Evolutionary conservation across 108 stramenopile genomes (phyloP).

Genomic region (Cyclotella atomus): DNA sequence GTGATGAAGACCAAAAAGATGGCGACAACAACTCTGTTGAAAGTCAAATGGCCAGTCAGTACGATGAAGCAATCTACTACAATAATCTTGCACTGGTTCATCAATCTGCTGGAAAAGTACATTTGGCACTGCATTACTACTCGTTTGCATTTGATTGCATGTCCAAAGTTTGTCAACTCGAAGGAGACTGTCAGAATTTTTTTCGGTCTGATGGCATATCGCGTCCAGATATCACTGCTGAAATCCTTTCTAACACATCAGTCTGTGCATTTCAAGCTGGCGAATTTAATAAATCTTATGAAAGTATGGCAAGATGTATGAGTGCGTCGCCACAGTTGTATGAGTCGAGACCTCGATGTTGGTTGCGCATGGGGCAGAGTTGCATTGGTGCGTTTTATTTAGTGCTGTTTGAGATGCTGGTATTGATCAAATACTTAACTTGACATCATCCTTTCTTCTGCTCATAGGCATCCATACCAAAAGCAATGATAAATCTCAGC

Average conservation of each 20-base stretch:
- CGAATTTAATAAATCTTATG: slow-evolving; percentile 66
- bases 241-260: slow-evolving; percentile 71
- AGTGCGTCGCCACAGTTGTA: slow-evolving; percentile 40
- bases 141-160: slow-evolving; percentile 56
- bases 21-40: slow-evolving; percentile 10
- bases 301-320: slow-evolving; percentile 70
- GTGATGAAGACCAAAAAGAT: neutral
- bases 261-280: slow-evolving; percentile 68
- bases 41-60: slow-evolving; percentile 19
- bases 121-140: slow-evolving; percentile 76
- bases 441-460: no score
- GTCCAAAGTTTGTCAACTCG: slow-evolving; percentile 6
- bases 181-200: neutral
- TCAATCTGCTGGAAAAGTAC: slow-evolving; percentile 65
- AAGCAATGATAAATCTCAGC: no score
- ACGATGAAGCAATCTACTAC: slow-evolving; percentile 71
- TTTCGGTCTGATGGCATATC: slow-evolving; percentile 73
- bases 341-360: slow-evolving; percentile 51
- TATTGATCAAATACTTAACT: no score
- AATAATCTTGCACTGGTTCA: slow-evolving; percentile 83
- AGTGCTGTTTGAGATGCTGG: no score
- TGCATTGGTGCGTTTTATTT: slow-evolving; percentile 64
- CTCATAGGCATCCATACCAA: no score
- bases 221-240: slow-evolving; percentile 52
- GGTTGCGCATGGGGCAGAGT: slow-evolving; percentile 85